These are phyloP conservation scores for Xylaria castorea DNA, from an alignment of 495 filamentous ascomycete species.

Conservation along the genomic window DNA sequence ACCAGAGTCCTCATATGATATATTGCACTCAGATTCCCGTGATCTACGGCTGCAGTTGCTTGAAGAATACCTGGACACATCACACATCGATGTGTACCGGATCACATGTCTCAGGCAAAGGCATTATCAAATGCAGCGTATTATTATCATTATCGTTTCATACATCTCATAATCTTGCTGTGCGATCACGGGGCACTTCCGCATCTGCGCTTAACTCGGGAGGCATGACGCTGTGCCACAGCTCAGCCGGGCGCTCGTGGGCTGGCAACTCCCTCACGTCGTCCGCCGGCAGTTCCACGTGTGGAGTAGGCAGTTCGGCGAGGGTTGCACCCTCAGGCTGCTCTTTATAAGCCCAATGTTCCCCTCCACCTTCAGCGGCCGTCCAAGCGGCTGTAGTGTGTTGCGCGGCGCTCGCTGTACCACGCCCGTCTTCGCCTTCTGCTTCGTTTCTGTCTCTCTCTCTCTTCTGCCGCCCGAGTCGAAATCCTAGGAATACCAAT, in stretches of 20 bases:
- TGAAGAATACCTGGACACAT: not conserved
- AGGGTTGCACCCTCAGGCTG: not conserved
- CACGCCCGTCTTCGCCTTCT: not conserved
- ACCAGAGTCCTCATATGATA: not conserved
- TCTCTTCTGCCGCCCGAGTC: constrained; percentile 26
- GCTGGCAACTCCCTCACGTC: constrained; percentile 27
- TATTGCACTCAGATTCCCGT: not conserved
- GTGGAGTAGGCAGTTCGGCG: constrained; percentile 14
- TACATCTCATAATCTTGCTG: constrained; percentile 1
- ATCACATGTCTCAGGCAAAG: not conserved
- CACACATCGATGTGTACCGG: not conserved
- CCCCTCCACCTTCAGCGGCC: not conserved
- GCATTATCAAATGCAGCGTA: not conserved
- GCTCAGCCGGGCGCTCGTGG: constrained; percentile 31
- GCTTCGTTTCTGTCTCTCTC: not conserved
- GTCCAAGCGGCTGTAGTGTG: too few relatives aligned
- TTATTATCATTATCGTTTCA: constrained; percentile 11
- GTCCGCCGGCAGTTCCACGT: not conserved
- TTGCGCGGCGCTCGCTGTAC: not conserved
- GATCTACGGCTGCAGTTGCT: not conserved
- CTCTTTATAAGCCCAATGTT: constrained; percentile 17
- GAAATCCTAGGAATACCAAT: constrained; percentile 33
- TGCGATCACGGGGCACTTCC: not conserved
- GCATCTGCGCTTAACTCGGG: constrained; percentile 32
- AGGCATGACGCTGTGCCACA: constrained; percentile 28